phyloP scores from a whole-genome alignment of 2,329 filamentous ascomycete genomes.

The Fusarium sp. region DNA sequence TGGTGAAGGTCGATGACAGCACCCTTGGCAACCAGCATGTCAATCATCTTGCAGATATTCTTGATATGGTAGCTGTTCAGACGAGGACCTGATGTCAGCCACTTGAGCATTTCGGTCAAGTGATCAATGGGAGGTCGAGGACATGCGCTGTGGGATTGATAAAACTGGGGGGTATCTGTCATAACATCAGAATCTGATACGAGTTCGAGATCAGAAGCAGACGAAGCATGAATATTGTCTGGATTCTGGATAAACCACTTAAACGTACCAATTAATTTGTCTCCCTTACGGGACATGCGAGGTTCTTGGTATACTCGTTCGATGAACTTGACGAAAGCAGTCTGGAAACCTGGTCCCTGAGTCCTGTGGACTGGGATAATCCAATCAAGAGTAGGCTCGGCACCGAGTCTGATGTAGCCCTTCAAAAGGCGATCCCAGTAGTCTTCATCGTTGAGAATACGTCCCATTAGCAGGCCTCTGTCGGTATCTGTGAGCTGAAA shows the following conservation, averaged over 20 bases:
- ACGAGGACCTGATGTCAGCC: neutral
- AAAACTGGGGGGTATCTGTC: neutral
- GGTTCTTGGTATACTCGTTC: neutral
- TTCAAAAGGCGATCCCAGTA: neutral
- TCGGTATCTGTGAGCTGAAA: neutral
- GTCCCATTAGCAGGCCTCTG: neutral
- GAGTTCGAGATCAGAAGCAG: neutral
- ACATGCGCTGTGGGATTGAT: neutral
- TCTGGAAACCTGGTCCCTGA: neutral
- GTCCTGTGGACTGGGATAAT: neutral
- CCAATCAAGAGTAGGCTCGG: neutral
- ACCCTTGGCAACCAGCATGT: neutral
- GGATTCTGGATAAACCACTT: neutral
- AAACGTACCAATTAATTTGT: neutral
- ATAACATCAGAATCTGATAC: neutral
- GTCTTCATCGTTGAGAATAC: neutral
- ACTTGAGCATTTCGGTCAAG: conserved; percentile 16
- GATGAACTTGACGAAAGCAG: neutral
- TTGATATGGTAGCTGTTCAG: neutral
- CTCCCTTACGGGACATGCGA: rapidly evolving
- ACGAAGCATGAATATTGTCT: neutral
- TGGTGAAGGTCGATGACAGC: conserved; percentile 23
- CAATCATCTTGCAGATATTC: neutral
- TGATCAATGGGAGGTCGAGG: conserved; percentile 4
- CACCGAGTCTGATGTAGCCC: neutral